Evolutionary conservation across 75 land plant species (phyloP).

Genomic region (Sequoia sempervirens): DNA sequence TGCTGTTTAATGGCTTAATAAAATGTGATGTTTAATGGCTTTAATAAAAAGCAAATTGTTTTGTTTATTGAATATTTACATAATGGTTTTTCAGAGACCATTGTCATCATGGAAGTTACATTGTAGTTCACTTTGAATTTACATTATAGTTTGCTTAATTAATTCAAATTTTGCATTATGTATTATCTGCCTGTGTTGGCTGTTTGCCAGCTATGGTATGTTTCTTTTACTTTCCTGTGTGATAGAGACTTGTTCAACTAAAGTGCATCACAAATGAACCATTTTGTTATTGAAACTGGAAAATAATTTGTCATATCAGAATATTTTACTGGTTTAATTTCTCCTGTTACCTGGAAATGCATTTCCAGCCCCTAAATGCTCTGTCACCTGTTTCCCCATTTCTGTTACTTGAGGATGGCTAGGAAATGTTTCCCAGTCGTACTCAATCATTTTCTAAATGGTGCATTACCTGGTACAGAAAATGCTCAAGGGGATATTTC

Average conservation of each 20-base stretch:
- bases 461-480: too few species aligned
- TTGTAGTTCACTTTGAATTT: background rate
- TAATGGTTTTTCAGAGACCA: background rate
- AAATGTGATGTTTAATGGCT: background rate
- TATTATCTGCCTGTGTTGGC: background rate
- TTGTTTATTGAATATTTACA: background rate
- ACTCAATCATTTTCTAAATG: too few species aligned
- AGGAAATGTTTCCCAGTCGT: too few species aligned
- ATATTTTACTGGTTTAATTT: background rate
- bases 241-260: background rate
- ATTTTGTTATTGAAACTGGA: background rate
- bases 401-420: too few species aligned
- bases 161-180: too few species aligned
- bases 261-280: background rate
- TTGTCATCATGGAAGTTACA: background rate
- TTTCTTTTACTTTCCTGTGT: background rate
- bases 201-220: background rate
- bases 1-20: background rate
- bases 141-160: too few species aligned
- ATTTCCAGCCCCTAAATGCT: too few species aligned
- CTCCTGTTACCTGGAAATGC: background rate
- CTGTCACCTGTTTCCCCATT: too few species aligned
- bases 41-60: background rate
- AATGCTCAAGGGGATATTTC: too few species aligned
- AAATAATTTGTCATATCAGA: background rate